Evolutionary conservation across 2,329 filamentous ascomycete genomes (phyloP), one percentile per base, ranked within the genome.

Genomic region (Penicillium sp.): DNA sequence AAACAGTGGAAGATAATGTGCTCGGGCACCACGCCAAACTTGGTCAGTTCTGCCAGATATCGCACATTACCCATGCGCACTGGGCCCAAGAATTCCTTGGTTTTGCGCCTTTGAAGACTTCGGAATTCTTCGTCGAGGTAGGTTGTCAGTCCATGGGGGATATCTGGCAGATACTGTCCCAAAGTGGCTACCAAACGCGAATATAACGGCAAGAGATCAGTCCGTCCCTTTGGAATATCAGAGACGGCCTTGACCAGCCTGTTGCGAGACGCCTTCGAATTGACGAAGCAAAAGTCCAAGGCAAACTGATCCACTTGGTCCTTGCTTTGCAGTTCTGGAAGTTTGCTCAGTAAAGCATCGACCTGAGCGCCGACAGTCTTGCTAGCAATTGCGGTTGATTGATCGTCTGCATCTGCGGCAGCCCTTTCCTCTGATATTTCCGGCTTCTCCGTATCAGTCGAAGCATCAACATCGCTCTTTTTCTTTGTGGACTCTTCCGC

Each of bases 1-100:
- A 98, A 81, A 65, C 93, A 98, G 64, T 98, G 93, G 64, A 98
- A 98, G 44, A 98, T 94, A 54, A 98, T 91, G 69, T 98, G 93
- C 68, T 98, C 93, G 0, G 94, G 93, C 7, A 98, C 93, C 26
- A 96, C 89, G 26, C 93, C 91, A 63, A 98, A 98, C 65, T 98
- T 98, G 49, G 93, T 98, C 63, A 98, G 73, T 69, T 98, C 93
- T 6, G 93, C 90, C 41, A 98, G 81, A 66, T 98, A 98, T n/a
- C 94, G 87, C 53, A 97, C 90, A 64, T 97, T 97, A 69, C 87
- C 85, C 57, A 94, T 84, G 35, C 93, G 86, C 40, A 96, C 89
- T 69, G 95, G 91, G 0, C 91, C 91, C 0, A 97, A 76, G 52
- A 98, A 96, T 59, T 98, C 94, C 65, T 98, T 98, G 49, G 94